These are phyloP conservation scores for Ilyonectria sp. DNA, from an alignment of 2,329 filamentous ascomycete genomes.

Conservation along the genomic window DNA sequence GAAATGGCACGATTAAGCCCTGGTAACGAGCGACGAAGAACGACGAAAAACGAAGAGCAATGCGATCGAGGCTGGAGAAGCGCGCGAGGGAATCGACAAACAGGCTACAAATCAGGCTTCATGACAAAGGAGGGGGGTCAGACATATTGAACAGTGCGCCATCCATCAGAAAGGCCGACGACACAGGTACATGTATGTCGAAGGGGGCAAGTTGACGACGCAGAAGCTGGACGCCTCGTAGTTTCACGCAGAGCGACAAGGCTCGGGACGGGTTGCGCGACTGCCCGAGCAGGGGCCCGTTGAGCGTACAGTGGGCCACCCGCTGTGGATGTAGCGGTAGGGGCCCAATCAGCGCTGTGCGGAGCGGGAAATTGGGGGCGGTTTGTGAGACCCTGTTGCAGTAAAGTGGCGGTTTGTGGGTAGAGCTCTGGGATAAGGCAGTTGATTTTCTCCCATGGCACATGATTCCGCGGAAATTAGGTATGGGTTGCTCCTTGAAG, in stretches of 20 bases:
- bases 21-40: neutral
- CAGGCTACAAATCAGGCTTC: conserved; percentile 9
- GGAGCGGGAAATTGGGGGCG: neutral
- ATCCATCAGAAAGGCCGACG: neutral
- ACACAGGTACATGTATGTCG: neutral
- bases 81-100: neutral
- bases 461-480: neutral
- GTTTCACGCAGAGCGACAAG: neutral
- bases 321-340: neutral
- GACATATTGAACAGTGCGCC: conserved; percentile 5
- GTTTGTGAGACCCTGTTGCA: neutral
- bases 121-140: neutral
- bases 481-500: neutral
- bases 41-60: neutral
- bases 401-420: neutral
- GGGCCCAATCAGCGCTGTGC: neutral
- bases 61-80: neutral
- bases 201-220: neutral
- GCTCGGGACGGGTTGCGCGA: conserved; percentile 4
- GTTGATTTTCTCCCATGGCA: neutral
- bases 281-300: neutral
- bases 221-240: neutral
- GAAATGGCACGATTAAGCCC: neutral
- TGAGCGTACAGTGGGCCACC: conserved; percentile 7
- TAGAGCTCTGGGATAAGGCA: neutral